Evolutionary conservation across 257 asterid genomes (phyloP).

Genomic region (Solanum stenotomum): DNA sequence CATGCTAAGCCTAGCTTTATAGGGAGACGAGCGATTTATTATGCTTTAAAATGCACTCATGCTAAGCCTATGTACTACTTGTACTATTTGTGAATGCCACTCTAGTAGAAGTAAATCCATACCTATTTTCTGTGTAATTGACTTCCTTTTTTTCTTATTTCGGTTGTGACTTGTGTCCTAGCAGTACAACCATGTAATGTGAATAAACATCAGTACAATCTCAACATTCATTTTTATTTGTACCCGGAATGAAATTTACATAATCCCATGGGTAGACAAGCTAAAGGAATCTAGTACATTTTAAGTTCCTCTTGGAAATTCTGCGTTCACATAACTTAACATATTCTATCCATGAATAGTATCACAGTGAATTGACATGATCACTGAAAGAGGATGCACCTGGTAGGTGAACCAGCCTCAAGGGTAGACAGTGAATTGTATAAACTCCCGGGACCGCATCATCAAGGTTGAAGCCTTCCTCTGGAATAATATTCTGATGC

Average conservation of each 20-base stretch:
- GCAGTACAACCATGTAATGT: not conserved
- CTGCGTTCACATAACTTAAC: too few relatives aligned
- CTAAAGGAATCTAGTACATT: not conserved
- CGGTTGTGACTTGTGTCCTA: not conserved
- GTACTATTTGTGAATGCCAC: too few relatives aligned
- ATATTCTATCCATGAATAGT: not conserved
- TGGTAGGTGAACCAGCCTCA: constrained; percentile 23
- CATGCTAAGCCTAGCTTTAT: too few relatives aligned
- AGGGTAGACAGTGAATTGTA: constrained; percentile 21
- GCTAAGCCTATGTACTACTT: too few relatives aligned
- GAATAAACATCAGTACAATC: not conserved
- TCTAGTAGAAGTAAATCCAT: too few relatives aligned
- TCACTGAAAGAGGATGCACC: constrained; percentile 27
- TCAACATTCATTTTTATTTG: not conserved
- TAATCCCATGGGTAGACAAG: not conserved
- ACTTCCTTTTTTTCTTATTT: too few relatives aligned
- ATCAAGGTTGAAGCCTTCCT: constrained; percentile 19
- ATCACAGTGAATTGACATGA: not conserved
- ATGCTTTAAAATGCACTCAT: too few relatives aligned
- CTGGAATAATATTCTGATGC: not conserved
- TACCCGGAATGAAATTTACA: not conserved
- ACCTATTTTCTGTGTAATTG: not conserved
- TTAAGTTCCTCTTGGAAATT: too few relatives aligned
- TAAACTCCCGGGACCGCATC: constrained; percentile 9
- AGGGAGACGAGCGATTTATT: too few relatives aligned